Base-by-base conservation (phyloP, 2,329 filamentous ascomycete species). In the Neofusicoccum parvum region DNA sequence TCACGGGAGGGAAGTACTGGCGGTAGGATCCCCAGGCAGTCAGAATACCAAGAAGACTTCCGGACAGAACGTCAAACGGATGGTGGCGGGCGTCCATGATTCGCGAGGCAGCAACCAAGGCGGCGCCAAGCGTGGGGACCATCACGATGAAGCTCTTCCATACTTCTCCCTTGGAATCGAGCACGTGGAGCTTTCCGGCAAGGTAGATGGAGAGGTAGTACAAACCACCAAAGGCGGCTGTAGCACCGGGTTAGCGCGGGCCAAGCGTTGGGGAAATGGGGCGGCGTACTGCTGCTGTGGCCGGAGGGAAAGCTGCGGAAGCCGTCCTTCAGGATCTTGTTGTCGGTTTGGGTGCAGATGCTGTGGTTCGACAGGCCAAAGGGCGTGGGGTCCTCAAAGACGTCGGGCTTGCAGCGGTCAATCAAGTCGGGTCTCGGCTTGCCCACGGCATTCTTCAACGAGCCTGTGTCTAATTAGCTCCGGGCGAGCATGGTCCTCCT, bases 81-180 rank as follows among this genome's bases (percentile, higher is more conserved):
- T 88, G 86, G 66, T 88, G 86, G 15, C 86, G 81, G 23, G 85
- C 85, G 69, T 88, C 86, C 85, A 87, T 87, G 65, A 87, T 87
- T 50, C 86, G 82, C 14, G 82, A 83, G 43, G 84, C 82, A 5
- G 85, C 83, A 62, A 88, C 80, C 48, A 87, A 78, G 11, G 80
- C 79, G 17, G 86, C 86, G 23, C 79, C 84, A 15, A 88, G 78
- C 10, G 81, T 79, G 1, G 86, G 86, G 4, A 84, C 75, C 67
- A 86, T 75, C 45, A 86, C 80, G 23, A 87, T 71, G 64, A 87
- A 80, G 1, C 83, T 76, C 70, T 87, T 87, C 86, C 86, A 88
- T 15, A 85, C 84, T 71, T 87, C 85, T 37, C 86, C 86, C 67
- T 83, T 83, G 64, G 85, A 86, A 73, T 88, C 86, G 70, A 87